Conservation (phyloP, 2,329 filamentous ascomycete species). For the Neonectria sp. region DNA sequence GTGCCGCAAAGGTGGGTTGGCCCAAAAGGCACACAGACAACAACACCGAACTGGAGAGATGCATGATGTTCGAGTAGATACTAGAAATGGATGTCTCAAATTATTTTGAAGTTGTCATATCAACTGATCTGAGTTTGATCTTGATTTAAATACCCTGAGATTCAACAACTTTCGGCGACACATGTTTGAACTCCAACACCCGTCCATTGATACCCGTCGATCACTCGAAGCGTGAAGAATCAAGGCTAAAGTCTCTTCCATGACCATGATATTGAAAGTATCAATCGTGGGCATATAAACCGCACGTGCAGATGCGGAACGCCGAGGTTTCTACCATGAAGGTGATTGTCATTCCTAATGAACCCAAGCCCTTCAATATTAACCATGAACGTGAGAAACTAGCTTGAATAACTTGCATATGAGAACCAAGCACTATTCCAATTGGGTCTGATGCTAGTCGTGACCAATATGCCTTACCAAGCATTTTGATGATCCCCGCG, state of each 20-base stretch:
- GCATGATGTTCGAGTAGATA: neutral
- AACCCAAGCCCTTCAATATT: neutral
- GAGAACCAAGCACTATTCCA: neutral
- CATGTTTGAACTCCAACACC: neutral
- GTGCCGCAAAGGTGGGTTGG: neutral
- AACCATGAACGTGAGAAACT: neutral
- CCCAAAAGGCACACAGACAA: neutral
- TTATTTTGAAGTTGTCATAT: neutral
- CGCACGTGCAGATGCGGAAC: neutral
- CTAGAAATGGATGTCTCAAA: neutral
- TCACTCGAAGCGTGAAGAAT: neutral
- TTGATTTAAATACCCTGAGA: neutral
- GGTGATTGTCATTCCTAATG: neutral
- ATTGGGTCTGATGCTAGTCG: neutral
- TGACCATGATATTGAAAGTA: too few species aligned
- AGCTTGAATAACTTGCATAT: neutral
- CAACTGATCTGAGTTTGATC: neutral
- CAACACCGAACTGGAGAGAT: neutral
- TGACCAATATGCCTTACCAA: neutral
- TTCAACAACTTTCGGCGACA: neutral
- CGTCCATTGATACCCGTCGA: too few species aligned
- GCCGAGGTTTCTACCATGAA: neutral
- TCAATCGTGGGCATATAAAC: neutral
- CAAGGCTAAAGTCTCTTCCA: too few species aligned
- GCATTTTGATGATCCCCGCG: neutral